Evolutionary conservation across 202 grass and related monocot genomes (phyloP).

Genomic region (Thinopyrum obtusiflorum): DNA sequence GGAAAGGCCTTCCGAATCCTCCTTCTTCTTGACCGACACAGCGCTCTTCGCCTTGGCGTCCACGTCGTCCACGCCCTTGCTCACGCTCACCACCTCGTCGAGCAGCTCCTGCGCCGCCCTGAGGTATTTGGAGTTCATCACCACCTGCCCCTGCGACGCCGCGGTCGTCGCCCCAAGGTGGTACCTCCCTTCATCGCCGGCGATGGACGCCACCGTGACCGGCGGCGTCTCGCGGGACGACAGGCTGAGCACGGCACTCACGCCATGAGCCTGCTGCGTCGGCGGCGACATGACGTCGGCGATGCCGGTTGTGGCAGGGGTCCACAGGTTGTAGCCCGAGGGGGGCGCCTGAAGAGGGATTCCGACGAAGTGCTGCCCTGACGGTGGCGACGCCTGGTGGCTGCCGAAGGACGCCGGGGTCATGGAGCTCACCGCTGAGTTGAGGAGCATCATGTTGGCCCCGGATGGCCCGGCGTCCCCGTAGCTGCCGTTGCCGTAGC

Average conservation of each 20-base stretch:
- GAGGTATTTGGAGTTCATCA: constrained; percentile 91
- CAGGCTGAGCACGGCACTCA: constrained; percentile 79
- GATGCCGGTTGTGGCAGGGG: background rate
- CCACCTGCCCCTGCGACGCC: constrained; percentile 46
- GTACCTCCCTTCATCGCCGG: constrained; percentile 38
- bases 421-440: constrained; percentile 66
- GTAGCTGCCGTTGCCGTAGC: constrained; percentile 47
- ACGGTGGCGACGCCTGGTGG: constrained; percentile 28
- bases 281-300: constrained; percentile 30
- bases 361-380: constrained; percentile 75
- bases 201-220: constrained; percentile 46
- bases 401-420: constrained; percentile 54
- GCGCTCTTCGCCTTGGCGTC: constrained; percentile 41
- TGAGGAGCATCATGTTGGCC: constrained; percentile 95
- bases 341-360: constrained; percentile 60
- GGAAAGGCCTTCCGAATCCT: constrained; percentile 40
- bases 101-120: constrained; percentile 85
- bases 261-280: constrained; percentile 13
- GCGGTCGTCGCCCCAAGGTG: background rate
- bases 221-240: constrained; percentile 72
- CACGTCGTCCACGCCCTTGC: constrained; percentile 51
- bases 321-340: constrained; percentile 67
- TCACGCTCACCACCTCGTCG: constrained; percentile 90
- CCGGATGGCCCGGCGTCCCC: constrained; percentile 39
- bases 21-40: constrained; percentile 47